Base-by-base conservation (phyloP, 2,329 filamentous ascomycete species). In the Xylariaceae sp. region DNA sequence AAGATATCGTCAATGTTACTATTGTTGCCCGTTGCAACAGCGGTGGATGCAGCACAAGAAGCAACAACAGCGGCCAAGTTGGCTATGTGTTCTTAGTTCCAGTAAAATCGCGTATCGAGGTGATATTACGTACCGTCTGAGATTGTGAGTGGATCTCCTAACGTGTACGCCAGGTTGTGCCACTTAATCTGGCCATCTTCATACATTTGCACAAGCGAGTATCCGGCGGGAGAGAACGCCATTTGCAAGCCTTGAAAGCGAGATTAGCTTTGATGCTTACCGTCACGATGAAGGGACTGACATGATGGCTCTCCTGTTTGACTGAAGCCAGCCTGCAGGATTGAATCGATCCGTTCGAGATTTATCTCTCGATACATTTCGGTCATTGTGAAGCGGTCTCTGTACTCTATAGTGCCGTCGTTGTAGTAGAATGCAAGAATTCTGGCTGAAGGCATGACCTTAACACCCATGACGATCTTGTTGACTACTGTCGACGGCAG, bases 331-430 rank as follows among this genome's bases (percentile, higher is more conserved):
- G 86, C 84, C 67, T 96, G 89, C 28, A 86, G 76, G 28, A 95
- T 76, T 51, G 83, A 88, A 55, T 81, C 83, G 31, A 95, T 82
- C 42, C 76, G 83, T 41, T 83, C 80, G 7, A 82, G 71, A 60
- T 88, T 86, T 28, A 80, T 77, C 50, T 87, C 80, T 5, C 81
- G 79, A 56, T 82, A 84, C 1, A 92, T 74, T 48, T 86, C 78
- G 5, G 83, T 77, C 80, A 96, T 87, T 0, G 83, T 88, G 44
- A 81, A 77, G 11, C 90, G 82, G 63, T 95, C 88, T 50, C 89
- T 83, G 68, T 93, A 89, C 60, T 94, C 86, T 3, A 95, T 76
- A 0, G 84, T 87, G 11, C 92, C 89, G 66, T 96, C 91, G 55
- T 88, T 88, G 61, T 89, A 89, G 22, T 81, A 80, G 53, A 96